These are phyloP conservation scores for Thinopyrum elongatum DNA, from an alignment of 176 grass and related monocot species.

Conservation along the genomic window DNA sequence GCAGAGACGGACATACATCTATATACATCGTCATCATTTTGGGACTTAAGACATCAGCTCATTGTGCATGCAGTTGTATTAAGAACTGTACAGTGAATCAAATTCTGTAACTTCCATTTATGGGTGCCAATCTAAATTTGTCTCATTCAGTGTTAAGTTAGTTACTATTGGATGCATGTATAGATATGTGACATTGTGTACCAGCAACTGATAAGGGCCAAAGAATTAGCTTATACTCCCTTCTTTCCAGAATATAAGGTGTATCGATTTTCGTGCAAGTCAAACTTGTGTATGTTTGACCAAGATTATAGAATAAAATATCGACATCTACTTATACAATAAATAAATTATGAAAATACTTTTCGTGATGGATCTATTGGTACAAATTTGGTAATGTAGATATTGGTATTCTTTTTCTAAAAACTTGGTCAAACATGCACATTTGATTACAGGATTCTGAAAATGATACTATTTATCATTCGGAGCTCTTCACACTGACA, in stretches of 20 bases:
- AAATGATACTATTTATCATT: constrained; percentile 98
- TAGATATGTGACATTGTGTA: not conserved
- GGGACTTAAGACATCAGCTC: constrained; percentile 1
- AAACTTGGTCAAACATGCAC: too few species aligned
- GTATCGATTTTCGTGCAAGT: too few species aligned
- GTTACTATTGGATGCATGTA: constrained; percentile 22
- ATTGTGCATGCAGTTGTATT: constrained; percentile 5
- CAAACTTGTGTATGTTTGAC: too few species aligned
- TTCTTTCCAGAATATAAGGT: too few species aligned
- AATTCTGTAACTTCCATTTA: constrained; percentile 1
- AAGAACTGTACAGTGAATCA: not conserved
- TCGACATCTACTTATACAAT: too few species aligned
- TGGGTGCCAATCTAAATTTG: not conserved
- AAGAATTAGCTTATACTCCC: not conserved
- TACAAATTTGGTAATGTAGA: too few species aligned
- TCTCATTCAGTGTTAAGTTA: not conserved
- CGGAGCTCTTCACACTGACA: constrained; percentile 83
- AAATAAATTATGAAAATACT: too few species aligned
- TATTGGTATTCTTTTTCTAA: too few species aligned
- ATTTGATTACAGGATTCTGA: constrained; percentile 84
- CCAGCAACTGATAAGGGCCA: not conserved
- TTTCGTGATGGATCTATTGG: too few species aligned
- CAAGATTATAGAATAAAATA: too few species aligned
- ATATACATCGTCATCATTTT: constrained; percentile 7
- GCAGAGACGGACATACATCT: not conserved